A percentile compares a stretch with the other conserved stretches of the same genome.
These are phyloP conservation scores for Agrostemma githago DNA, from an alignment of 148 eudicot genomes.

Conservation along the genomic window DNA sequence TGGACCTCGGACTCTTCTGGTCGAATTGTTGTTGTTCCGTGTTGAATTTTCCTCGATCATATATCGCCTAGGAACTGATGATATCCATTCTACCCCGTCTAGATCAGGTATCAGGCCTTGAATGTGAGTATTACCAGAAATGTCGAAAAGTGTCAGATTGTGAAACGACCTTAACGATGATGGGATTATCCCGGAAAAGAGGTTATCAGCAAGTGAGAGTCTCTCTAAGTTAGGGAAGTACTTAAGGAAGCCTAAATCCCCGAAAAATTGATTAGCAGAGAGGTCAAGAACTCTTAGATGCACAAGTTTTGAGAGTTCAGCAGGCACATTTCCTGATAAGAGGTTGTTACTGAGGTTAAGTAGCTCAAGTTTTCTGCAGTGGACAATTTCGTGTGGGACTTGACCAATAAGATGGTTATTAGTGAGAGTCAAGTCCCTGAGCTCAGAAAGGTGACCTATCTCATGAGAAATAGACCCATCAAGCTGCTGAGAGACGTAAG, in stretches of 20 bases:
- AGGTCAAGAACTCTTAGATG: conserved; percentile 62
- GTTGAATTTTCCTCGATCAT: conserved; percentile 34
- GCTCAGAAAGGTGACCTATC: conserved; percentile 56
- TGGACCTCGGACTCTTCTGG: conserved; percentile 16
- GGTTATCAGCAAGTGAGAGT: conserved; percentile 54
- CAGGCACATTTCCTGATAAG: conserved; percentile 57
- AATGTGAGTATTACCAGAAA: conserved; percentile 60
- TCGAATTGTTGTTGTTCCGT: neutral
- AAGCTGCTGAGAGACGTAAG: conserved; percentile 42
- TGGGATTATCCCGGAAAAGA: conserved; percentile 58
- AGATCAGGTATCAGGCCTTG: conserved; percentile 43
- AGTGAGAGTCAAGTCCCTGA: conserved; percentile 55
- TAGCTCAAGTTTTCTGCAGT: conserved; percentile 59
- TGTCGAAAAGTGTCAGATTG: conserved; percentile 49
- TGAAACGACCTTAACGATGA: conserved; percentile 51
- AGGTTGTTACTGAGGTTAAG: conserved; percentile 52
- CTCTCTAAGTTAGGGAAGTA: conserved; percentile 68
- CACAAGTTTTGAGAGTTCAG: conserved; percentile 43
- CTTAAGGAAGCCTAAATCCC: conserved; percentile 57
- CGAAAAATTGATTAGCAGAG: conserved; percentile 51
- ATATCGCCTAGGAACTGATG: conserved; percentile 50
- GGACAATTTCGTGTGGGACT: conserved; percentile 49
- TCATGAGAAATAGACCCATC: conserved; percentile 50
- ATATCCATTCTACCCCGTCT: conserved; percentile 27
- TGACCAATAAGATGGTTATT: conserved; percentile 52